Evolutionary conservation across 1,139 yeast species (phyloP), one percentile per base, ranked within the genome.

Genomic region (Lodderomyces margitis): DNA sequence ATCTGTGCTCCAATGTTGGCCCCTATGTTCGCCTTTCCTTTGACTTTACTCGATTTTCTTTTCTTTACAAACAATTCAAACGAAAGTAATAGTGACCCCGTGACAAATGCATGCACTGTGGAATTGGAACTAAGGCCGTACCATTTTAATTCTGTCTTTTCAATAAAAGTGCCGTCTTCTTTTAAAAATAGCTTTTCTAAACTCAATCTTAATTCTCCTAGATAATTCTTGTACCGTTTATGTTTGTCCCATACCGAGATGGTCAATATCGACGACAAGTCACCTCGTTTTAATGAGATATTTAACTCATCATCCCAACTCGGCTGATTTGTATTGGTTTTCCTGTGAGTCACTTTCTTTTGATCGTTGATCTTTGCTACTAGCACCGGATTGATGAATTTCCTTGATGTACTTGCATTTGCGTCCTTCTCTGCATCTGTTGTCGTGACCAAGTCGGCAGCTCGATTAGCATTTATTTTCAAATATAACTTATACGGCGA

Each of bases 201-300:
- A n/a, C 67, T 62, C 12, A 81, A 48, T 30, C 81, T 57, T 20
- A 75, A 59, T 49, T 81, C 87, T 1, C 87, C 87, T 41, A 81
- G 57, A 53, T 80, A 81, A 41, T 66, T 70, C 51, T 65, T 67
- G 48, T 63, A 60, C n/a, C 74, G 54, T 42, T 64, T 60, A 46
- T 71, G 76, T 41, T 68, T 69, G 49, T 74, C 79, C 75, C 77
- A 73, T 0, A 75, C 67, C 2, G 70, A 58, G 19, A 75, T 48
- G 1, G 55, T 52, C 25, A 75, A 47, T 0, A 70, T 46, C 20
- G 68, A 63, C 4, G 66, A 56, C 42, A 47, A 51, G 44, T 65
- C 74, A 30, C 56, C 55, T 1, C 34, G 37, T 24, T 51, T 55
- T 45, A 75, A 56, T 1, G 70, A 71, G 1, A 75, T 43, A 1